Conservation (phyloP, 1,284 basidiomycete species). For the Singerocomus inundabilis region DNA sequence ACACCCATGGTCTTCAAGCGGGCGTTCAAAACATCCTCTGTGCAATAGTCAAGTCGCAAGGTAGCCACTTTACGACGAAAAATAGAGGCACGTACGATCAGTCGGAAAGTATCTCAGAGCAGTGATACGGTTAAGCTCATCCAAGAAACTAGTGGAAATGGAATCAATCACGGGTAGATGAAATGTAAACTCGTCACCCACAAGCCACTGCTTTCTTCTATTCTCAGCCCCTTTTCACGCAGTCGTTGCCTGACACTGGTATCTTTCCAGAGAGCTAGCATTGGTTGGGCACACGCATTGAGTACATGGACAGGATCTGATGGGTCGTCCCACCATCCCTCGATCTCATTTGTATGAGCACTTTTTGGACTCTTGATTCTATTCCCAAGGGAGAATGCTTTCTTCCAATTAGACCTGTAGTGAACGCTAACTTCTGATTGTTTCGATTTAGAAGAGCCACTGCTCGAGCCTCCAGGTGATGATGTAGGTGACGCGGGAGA, state of each 20-base stretch:
- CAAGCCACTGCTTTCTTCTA: slow-evolving; percentile 83
- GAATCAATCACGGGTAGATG: slow-evolving; percentile 13
- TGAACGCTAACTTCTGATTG: slow-evolving; percentile 60
- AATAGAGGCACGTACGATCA: slow-evolving; percentile 51
- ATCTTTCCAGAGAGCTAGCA: slow-evolving; percentile 73
- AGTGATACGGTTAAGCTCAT: slow-evolving; percentile 76
- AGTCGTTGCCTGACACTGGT: slow-evolving; percentile 56
- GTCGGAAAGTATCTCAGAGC: slow-evolving; percentile 77
- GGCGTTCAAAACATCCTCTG: slow-evolving; percentile 73
- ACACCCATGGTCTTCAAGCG: slow-evolving; percentile 75
- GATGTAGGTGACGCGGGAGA: slow-evolving; percentile 39
- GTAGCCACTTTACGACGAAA: background rate
- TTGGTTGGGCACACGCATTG: slow-evolving; percentile 57
- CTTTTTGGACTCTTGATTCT: slow-evolving; percentile 63
- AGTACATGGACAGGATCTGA: slow-evolving; percentile 73
- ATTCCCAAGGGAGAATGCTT: slow-evolving; percentile 58
- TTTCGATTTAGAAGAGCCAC: slow-evolving; percentile 35
- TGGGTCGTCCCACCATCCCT: slow-evolving; percentile 82
- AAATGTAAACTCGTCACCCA: slow-evolving; percentile 38
- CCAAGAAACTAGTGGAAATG: slow-evolving; percentile 56
- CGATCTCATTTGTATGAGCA: slow-evolving; percentile 63
- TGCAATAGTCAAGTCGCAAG: slow-evolving; percentile 1
- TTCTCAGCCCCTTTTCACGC: slow-evolving; percentile 57
- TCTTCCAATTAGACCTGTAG: slow-evolving; percentile 70
- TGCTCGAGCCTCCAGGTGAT: slow-evolving; percentile 34